phyloP scores from a whole-genome alignment of 768 basidiomycete species.

The Leccinum truebloodii region DNA sequence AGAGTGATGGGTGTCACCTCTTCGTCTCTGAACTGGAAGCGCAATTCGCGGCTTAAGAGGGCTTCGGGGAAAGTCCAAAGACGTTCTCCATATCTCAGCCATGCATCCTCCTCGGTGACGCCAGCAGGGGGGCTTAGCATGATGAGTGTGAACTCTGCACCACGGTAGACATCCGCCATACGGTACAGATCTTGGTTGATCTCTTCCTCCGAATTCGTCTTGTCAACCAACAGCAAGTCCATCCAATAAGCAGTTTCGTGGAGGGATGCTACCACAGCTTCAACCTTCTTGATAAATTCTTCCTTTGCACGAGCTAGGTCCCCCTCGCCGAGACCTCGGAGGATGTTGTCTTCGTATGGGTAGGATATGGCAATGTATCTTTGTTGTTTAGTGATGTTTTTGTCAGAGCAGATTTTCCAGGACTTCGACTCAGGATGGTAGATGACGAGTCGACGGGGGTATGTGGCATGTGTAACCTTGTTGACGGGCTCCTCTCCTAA shows the following conservation, averaged over 20 bases:
- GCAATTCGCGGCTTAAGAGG: too few species aligned
- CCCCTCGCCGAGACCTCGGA: neutral
- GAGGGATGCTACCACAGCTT: slow-evolving; percentile 9
- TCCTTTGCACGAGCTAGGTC: neutral
- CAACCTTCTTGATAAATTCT: slow-evolving; percentile 9
- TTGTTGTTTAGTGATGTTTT: slow-evolving; percentile 8
- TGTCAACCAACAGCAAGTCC: slow-evolving; percentile 13
- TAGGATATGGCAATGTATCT: slow-evolving; percentile 25
- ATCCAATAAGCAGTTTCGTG: slow-evolving; percentile 23
- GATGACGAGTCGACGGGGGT: slow-evolving; percentile 22
- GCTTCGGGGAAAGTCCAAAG: too few species aligned
- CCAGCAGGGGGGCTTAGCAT: too few species aligned
- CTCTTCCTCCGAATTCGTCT: neutral
- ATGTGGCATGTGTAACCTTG: slow-evolving; percentile 13
- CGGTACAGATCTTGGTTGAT: slow-evolving; percentile 22
- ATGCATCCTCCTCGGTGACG: too few species aligned
- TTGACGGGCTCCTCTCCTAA: slow-evolving; percentile 5
- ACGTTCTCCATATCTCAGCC: too few species aligned
- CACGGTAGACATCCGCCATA: slow-evolving; percentile 26
- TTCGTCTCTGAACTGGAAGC: too few species aligned
- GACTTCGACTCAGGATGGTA: neutral
- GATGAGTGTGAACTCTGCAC: slow-evolving; percentile 27
- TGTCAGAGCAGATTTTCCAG: slow-evolving; percentile 8
- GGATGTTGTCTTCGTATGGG: slow-evolving; percentile 14
- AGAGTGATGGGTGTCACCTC: too few species aligned